Evolutionary conservation across 2,329 filamentous ascomycete species (phyloP).

Genomic region (Talaromyces sp.): DNA sequence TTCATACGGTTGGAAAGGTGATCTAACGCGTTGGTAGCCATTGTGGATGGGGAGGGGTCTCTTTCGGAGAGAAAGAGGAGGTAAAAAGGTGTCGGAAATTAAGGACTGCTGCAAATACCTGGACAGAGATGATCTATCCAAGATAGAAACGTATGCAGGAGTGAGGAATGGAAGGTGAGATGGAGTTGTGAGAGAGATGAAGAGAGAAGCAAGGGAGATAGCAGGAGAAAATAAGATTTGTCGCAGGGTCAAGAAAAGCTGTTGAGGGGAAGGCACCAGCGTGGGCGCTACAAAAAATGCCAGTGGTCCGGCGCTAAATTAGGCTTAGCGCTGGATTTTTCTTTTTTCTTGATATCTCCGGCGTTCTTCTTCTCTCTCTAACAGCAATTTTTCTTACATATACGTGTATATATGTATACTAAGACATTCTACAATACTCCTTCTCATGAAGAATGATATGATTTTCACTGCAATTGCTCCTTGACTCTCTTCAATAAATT

Average conservation of each 20-base stretch:
- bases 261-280: conserved; percentile 18
- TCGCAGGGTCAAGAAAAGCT: conserved; percentile 1
- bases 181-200: neutral
- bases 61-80: neutral
- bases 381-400: neutral
- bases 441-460: neutral
- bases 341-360: neutral
- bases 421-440: neutral
- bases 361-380: neutral
- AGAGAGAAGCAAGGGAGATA: neutral
- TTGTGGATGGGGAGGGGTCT: conserved; percentile 1
- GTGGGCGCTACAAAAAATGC: conserved; percentile 39
- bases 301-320: conserved; percentile 29
- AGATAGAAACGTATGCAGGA: neutral
- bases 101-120: conserved; percentile 21
- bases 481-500: neutral
- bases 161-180: neutral
- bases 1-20: conserved; percentile 77
- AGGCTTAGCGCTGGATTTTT: conserved; percentile 18
- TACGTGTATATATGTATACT: neutral
- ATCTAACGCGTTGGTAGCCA: conserved; percentile 61
- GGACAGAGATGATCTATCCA: neutral
- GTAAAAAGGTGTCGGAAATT: neutral
- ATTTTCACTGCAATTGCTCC: neutral
- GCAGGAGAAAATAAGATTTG: neutral